Evolutionary conservation across 2,329 filamentous ascomycete genomes (phyloP), one percentile per base, ranked within the genome.

Genomic region (Ascochyta viciae-villosae): DNA sequence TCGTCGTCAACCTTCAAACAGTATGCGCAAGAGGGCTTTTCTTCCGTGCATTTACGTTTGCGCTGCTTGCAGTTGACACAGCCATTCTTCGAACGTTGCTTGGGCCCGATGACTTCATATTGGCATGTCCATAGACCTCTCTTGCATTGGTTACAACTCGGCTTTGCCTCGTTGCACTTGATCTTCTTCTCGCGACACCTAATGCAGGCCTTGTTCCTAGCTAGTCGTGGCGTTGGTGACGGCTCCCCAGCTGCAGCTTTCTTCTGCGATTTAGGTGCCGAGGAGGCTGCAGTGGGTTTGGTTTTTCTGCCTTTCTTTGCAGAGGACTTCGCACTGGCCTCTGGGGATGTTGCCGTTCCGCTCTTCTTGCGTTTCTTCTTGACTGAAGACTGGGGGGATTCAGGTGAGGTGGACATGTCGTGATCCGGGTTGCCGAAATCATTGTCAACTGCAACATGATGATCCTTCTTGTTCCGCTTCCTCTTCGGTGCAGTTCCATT

Each of bases 1-100:
- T 68, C 64, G 26, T 70, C 67, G 24, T 69, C 64, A 5, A 70
- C 13, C 26, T 65, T 72, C 27, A 72, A 43, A 42, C 69, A 74
- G 49, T 72, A 58, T 2, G 67, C 64, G 53, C 71, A 72, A 1
- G 57, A 66, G 6, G 70, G 72, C 26, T 57, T 64, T 40, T 71
- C 68, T 63, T 75, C 67, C 16, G 65, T 68, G 40, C 71, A 74
- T 50, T 73, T 70, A 7, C 71, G 64, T 58, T 54, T 71, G 46
- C 68, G 56, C 39, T 63, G 58, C 16, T 64, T 63, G 51, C 68
- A 73, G n/a, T 70, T 71, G 26, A 66, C 35, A 41, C 71, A 72
- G 35, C 68, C 71, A 43, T 62, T 70, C 45, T 60, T 74, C 2
- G 70, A 71, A 10, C 68, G 71, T 54, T 68, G 68, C 27, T 58